Conservation (phyloP, 257 asterid genomes). For the Primulina eburnea region DNA sequence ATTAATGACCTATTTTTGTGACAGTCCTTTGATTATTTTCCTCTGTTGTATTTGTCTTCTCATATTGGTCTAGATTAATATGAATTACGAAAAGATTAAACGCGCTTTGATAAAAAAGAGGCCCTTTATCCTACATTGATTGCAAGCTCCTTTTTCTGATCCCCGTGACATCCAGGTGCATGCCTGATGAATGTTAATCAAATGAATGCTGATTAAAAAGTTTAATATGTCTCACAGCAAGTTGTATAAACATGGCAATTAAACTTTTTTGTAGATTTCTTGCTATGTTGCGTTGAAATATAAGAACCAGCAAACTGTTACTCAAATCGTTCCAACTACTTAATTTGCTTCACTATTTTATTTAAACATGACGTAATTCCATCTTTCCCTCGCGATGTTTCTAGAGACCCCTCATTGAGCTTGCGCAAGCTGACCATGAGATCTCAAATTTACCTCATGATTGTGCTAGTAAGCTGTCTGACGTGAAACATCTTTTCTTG, state of each 20-base stretch:
- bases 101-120: background rate
- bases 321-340: background rate
- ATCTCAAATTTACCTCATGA: constrained; percentile 26
- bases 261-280: background rate
- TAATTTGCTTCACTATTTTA: background rate
- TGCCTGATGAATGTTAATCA: background rate
- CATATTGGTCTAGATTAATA: background rate
- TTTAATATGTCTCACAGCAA: background rate
- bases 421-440: constrained; percentile 26
- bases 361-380: background rate
- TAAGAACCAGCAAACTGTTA: background rate
- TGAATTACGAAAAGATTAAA: background rate
- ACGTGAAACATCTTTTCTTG: constrained; percentile 36
- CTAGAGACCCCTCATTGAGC: constrained; percentile 29
- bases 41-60: too few relatives aligned
- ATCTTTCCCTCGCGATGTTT: background rate
- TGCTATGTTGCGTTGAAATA: background rate
- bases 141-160: background rate
- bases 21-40: background rate
- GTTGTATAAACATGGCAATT: background rate
- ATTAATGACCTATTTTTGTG: too few relatives aligned
- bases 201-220: background rate
- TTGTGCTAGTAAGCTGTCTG: constrained; percentile 33
- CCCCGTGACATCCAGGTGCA: background rate
- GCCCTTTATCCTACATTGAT: background rate